These are phyloP conservation scores for Blastocystis sp. DNA, from an alignment of 352 stramenopile species.

Conservation along the genomic window DNA sequence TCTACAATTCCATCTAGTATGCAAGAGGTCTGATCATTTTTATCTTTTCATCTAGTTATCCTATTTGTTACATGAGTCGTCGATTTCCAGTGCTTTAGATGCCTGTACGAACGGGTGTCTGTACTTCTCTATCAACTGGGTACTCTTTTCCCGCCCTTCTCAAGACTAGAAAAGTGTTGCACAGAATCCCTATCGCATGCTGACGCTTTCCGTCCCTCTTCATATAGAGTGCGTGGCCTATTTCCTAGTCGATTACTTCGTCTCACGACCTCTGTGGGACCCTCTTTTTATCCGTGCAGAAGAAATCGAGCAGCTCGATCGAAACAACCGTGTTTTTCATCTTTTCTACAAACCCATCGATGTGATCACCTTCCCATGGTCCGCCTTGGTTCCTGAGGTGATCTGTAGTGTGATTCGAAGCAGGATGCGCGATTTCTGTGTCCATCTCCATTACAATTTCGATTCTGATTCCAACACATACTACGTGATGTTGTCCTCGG, in stretches of 20 bases:
- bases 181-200: background rate
- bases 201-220: background rate
- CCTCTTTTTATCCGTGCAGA: background rate
- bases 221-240: slow-evolving; percentile 18
- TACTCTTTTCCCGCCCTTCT: too few species aligned
- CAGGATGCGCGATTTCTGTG: background rate
- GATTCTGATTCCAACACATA: slow-evolving; percentile 22
- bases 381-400: background rate
- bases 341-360: slow-evolving; percentile 38
- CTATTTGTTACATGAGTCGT: background rate
- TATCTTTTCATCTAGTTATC: background rate
- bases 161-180: background rate
- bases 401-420: background rate
- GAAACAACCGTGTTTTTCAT: slow-evolving; percentile 44
- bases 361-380: background rate
- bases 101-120: background rate
- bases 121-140: background rate
- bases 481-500: slow-evolving; percentile 24
- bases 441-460: slow-evolving; percentile 1
- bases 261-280: slow-evolving; percentile 5
- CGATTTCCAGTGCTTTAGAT: background rate
- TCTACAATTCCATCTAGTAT: background rate
- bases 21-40: background rate
- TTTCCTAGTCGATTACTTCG: slow-evolving; percentile 9
- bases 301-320: background rate